Percentiles rank a stretch among this genome's conserved stretches.
These are phyloP conservation scores for Canavalia gladiata DNA, from an alignment of 306 rosid genomes.

Conservation along the genomic window DNA sequence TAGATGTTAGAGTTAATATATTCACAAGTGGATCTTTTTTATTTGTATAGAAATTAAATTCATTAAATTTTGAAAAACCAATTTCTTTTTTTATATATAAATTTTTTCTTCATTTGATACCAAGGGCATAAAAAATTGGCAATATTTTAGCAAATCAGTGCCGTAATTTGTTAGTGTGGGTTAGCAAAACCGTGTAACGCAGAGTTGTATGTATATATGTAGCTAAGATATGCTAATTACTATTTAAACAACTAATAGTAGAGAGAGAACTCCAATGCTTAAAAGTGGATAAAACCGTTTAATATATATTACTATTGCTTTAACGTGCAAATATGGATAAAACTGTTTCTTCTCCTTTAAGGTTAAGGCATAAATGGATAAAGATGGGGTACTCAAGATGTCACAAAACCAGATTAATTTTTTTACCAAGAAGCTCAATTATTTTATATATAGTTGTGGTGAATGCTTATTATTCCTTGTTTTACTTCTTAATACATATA, in stretches of 20 bases:
- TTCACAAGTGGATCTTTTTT: constrained; percentile 16
- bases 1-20: background rate
- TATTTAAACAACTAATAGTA: background rate
- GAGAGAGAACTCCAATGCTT: background rate
- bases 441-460: background rate
- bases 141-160: background rate
- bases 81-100: background rate
- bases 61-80: background rate
- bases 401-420: background rate
- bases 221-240: background rate
- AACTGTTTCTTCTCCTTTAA: background rate
- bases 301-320: too few species aligned
- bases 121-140: background rate
- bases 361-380: background rate
- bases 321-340: background rate
- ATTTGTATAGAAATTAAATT: background rate
- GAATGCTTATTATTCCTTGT: background rate
- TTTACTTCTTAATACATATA: too few species aligned
- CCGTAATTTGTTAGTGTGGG: background rate
- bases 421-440: background rate
- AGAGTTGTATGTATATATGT: background rate
- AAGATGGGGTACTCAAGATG: background rate
- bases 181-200: background rate
- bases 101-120: background rate
- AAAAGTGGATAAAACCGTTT: background rate